Percentiles rank a stretch among this genome's conserved stretches.
These are phyloP conservation scores for Colletotrichum sp. DNA, from an alignment of 2,329 filamentous ascomycete genomes.

Conservation along the genomic window DNA sequence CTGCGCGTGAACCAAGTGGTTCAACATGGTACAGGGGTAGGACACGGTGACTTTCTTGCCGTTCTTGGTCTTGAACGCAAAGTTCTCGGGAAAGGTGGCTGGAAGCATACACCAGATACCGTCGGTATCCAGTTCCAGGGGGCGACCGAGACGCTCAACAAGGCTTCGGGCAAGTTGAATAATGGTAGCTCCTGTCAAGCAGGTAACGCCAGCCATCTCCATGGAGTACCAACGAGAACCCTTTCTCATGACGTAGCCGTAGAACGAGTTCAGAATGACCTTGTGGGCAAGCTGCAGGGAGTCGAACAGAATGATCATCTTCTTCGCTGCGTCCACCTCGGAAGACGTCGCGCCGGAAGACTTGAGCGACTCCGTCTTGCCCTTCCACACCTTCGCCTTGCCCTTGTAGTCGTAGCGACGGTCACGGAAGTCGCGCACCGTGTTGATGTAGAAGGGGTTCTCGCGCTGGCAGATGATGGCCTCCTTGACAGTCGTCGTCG, in stretches of 20 bases:
- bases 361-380: constrained; percentile 88
- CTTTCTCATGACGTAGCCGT: constrained; percentile 99
- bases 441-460: constrained; percentile 98
- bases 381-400: constrained; percentile 98
- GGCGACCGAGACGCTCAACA: constrained; percentile 90
- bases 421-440: constrained; percentile 94
- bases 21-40: constrained; percentile 98
- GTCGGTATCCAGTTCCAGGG: constrained; percentile 94
- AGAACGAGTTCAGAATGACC: constrained; percentile 98
- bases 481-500: constrained; percentile 89
- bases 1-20: constrained; percentile 90
- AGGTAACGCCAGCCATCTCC: constrained; percentile 99
- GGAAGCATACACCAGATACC: constrained; percentile 99
- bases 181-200: constrained; percentile 92
- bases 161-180: constrained; percentile 95
- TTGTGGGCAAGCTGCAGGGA: constrained; percentile 97
- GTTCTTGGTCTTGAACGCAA: constrained; percentile 90
- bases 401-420: constrained; percentile 98
- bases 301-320: constrained; percentile 97
- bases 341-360: constrained; percentile 74
- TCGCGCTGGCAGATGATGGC: constrained; percentile 98
- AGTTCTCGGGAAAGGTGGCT: constrained; percentile 95
- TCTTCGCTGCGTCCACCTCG: constrained; percentile 94
- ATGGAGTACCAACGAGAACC: constrained; percentile 98
- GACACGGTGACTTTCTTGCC: constrained; percentile 97